Conservation (phyloP, 129 eudicot species). For the Escallonia rubra region DNA sequence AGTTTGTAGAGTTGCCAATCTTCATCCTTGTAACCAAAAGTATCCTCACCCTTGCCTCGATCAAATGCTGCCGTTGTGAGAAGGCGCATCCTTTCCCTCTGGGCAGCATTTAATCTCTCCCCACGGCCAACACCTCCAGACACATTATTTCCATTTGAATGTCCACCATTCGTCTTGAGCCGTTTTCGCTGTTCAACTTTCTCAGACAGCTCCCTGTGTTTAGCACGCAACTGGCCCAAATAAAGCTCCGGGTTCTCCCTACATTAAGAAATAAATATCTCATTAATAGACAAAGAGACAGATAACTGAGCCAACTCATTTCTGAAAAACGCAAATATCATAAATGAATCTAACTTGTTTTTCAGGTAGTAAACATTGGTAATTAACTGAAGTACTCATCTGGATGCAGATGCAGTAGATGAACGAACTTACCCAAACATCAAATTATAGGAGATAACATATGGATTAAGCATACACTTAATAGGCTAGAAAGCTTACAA, state of each 20-base stretch:
- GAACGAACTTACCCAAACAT: no score
- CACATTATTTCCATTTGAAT: slow-evolving; percentile 55
- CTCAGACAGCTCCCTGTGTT: slow-evolving; percentile 66
- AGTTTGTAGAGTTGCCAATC: slow-evolving; percentile 97
- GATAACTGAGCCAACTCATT: background rate
- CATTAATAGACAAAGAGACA: background rate
- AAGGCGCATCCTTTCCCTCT: slow-evolving; percentile 95
- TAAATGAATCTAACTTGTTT: no score
- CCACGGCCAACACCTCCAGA: slow-evolving; percentile 98
- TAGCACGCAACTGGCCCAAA: slow-evolving; percentile 78
- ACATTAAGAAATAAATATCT: slow-evolving; percentile 3
- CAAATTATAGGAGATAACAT: no score
- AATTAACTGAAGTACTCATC: background rate
- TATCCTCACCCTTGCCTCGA: slow-evolving; percentile 97
- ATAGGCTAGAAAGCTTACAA: slow-evolving; percentile 44
- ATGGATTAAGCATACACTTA: background rate
- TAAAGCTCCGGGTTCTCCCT: slow-evolving; percentile 92
- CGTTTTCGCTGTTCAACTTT: slow-evolving; percentile 88
- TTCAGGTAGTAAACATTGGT: no score
- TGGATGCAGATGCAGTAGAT: background rate
- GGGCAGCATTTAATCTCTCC: slow-evolving; percentile 88
- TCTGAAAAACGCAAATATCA: no score
- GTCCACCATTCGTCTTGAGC: slow-evolving; percentile 68
- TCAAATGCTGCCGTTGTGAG: slow-evolving; percentile 96
- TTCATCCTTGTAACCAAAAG: slow-evolving; percentile 90